These are phyloP conservation scores for Exophiala aquamarina DNA, from an alignment of 2,329 filamentous ascomycete species.

Conservation along the genomic window DNA sequence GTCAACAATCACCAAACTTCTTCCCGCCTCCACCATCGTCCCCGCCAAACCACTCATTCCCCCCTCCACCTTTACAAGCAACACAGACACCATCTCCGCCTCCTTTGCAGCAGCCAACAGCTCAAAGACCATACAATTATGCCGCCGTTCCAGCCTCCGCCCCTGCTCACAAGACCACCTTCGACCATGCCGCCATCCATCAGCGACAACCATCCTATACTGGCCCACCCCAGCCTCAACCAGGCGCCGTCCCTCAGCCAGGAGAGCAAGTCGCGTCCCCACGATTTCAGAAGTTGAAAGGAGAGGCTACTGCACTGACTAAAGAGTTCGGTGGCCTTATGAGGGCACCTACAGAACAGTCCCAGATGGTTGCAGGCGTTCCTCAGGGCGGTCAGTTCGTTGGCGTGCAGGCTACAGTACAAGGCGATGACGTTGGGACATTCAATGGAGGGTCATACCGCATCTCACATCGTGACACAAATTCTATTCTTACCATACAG, in stretches of 20 bases:
- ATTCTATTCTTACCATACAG: slow-evolving; percentile 85
- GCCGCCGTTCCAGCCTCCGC: slow-evolving; percentile 26
- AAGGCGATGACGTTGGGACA: slow-evolving; percentile 83
- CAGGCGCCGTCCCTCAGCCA: slow-evolving; percentile 1
- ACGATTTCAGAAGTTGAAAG: slow-evolving; percentile 1
- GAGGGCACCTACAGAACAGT: slow-evolving; percentile 14
- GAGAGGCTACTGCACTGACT: slow-evolving; percentile 11
- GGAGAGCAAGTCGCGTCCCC: slow-evolving; percentile 15
- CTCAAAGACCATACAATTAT: slow-evolving; percentile 25
- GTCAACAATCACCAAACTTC: slow-evolving; percentile 25
- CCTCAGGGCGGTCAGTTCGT: slow-evolving; percentile 58
- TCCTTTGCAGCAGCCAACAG: slow-evolving; percentile 25
- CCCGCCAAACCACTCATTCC: slow-evolving; percentile 20
- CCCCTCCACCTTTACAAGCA: slow-evolving; percentile 22
- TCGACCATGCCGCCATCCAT: slow-evolving; percentile 25
- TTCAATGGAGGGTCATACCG: slow-evolving; percentile 96
- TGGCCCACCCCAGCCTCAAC: slow-evolving; percentile 11
- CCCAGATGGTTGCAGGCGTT: slow-evolving; percentile 37
- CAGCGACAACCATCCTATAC: slow-evolving; percentile 22
- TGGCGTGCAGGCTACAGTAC: slow-evolving; percentile 59
- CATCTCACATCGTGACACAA: slow-evolving; percentile 87
- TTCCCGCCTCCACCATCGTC: slow-evolving; percentile 29
- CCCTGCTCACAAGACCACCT: slow-evolving; percentile 25
- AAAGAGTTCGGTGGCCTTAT: slow-evolving; percentile 23
- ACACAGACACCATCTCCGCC: slow-evolving; percentile 21